Evolutionary conservation across 2,329 filamentous ascomycete genomes (phyloP), one percentile per base, ranked within the genome.

Genomic region (Pseudogymnoascus sp.): DNA sequence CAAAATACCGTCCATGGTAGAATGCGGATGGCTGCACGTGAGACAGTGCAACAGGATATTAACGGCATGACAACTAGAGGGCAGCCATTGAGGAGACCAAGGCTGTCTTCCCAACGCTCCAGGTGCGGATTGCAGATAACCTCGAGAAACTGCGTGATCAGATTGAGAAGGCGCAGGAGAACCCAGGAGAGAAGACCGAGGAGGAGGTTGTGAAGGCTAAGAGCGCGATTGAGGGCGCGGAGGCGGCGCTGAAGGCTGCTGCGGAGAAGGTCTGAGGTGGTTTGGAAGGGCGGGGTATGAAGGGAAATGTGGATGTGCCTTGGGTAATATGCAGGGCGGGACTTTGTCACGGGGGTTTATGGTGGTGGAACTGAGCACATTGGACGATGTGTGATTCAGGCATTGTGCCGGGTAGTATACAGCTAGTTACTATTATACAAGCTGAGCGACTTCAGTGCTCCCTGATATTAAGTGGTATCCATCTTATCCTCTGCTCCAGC

Each of bases 51-150:
- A 21, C 40, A 44, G 38, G 23, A 2, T 35, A 42, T 26, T 23
- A 59, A 15, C 35, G 6, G 11, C 42, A 1, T 40, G 35, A 19
- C 19, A 35, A 11, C 31, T 46, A 74, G 72, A 68, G 70, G 4
- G 65, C 68, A 2, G 93, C 90, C 21, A 79, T 92, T n/a, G 86
- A 92, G 68, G 90, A 99, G 78, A 97, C 95, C 7, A 89, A 89
- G 73, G 89, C 87, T 63, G 85, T 97, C 29, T 89, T 97, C 70
- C 88, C 82, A 2, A 85, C 85, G 1, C 77, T 97, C 68, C 83
- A 83, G 70, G 75, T 84, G 71, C 88, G 90, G 71, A 91, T 97
- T 69, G 77, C 76, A 53, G 85, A 88, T 63, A 88, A 91, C 1
- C 78, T 93, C 42, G 79, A 83, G 64, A 90, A 87, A 72, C 80